Base-by-base conservation (phyloP, 805 yeast species). In the Candida succiphila region DNA sequence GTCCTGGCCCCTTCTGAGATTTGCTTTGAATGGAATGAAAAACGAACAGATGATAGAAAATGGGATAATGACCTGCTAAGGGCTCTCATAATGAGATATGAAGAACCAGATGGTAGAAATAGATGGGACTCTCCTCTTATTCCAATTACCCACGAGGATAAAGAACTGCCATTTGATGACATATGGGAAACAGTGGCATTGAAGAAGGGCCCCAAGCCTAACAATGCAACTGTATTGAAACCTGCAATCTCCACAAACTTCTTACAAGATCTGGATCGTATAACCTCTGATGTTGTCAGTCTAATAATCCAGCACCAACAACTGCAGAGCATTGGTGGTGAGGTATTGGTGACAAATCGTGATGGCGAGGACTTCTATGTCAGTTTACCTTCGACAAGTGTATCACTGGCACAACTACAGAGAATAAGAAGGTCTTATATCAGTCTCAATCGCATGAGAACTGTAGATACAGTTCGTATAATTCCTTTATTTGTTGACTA, bases 51-150 rank as follows among this genome's bases (percentile, higher is more conserved):
- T 4, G 55, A 42, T 3, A 58, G 60, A 6, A 39, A 37, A 34
- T 87, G 95, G 95, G 78, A 74, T 29, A 65, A 62, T 2, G 75
- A 72, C 23, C 56, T 85, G 19, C 60, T 87, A 26, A 66, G 67
- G 13, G 88, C 80, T 33, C 60, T 89, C 37, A 69, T 75, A 4
- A 82, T 87, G 75, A 58, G 98, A 38, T 92, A 78, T 50, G 98
- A 92, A 56, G 98, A 92, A 52, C 98, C 98, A 1, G 81, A 85
- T 50, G 75, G 77, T 22, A 72, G 73, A 47, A 73, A 79, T 19
- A 61, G 96, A 38, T 92, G 98, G 98, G 98, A 92, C 50, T 75
- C 94, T 4, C 98, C 98, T 5, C 60, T 89, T 39, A 78, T 87
- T 49, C 75, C 85, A 0, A 56, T 88, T 1, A 69, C 76, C 3